Percentiles rank a stretch among this genome's conserved stretches.
Evolutionary conservation across 139 green algal species (phyloP).

Genomic region (Chlorella sp.): DNA sequence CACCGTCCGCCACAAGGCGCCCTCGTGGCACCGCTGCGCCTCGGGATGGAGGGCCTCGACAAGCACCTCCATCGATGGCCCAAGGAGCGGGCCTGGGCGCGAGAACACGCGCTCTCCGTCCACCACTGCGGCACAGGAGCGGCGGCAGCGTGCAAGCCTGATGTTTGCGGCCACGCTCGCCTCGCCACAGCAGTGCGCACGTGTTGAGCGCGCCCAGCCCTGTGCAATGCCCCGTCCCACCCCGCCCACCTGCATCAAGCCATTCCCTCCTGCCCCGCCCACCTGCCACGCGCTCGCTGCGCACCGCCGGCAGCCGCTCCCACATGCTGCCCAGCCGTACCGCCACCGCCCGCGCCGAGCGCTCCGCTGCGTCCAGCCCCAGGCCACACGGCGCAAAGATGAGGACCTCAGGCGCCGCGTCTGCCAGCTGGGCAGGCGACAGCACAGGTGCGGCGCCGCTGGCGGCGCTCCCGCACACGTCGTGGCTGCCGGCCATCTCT

Average conservation of each 20-base stretch:
- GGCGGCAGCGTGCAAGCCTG: too few relatives aligned
- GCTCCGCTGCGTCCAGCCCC: conserved; percentile 25
- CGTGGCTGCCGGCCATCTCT: conserved; percentile 44
- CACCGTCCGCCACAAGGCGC: conserved; percentile 35
- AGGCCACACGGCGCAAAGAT: conserved; percentile 69
- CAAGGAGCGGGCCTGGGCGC: conserved; percentile 48
- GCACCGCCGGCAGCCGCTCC: not conserved
- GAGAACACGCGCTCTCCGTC: conserved; percentile 48
- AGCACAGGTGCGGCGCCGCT: conserved; percentile 12
- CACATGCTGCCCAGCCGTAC: conserved; percentile 8
- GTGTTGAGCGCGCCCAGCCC: too few relatives aligned
- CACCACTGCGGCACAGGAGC: too few relatives aligned
- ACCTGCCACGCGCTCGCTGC: conserved; percentile 15
- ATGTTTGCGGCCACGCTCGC: too few relatives aligned
- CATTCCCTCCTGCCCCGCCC: too few relatives aligned
- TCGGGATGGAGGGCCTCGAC: conserved; percentile 52
- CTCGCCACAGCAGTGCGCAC: too few relatives aligned
- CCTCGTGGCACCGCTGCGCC: conserved; percentile 50
- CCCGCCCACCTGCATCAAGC: too few relatives aligned
- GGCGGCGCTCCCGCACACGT: conserved; percentile 43
- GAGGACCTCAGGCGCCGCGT: conserved; percentile 47
- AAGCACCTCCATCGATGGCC: conserved; percentile 43
- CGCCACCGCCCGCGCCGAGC: conserved; percentile 14
- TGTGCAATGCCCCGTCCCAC: too few relatives aligned
- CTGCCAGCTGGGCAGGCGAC: conserved; percentile 26